Percentiles rank a stretch among this genome's conserved stretches.
These are phyloP conservation scores for Prunus campanulata DNA, from an alignment of 306 rosid genomes.

Conservation along the genomic window DNA sequence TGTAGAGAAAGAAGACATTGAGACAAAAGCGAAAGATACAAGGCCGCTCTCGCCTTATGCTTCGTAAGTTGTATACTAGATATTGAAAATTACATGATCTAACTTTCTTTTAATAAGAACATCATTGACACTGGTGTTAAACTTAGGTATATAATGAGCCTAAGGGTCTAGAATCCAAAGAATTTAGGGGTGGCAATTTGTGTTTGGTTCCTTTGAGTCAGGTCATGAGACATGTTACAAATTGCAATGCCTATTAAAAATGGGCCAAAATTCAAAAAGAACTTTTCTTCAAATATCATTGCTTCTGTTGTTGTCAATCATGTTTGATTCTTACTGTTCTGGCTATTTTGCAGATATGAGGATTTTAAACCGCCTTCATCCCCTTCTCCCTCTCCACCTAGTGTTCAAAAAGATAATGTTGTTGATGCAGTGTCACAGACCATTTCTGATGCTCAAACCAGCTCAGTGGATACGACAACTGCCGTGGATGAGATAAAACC, in stretches of 20 bases:
- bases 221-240: too few relatives aligned
- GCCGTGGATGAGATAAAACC: slow-evolving; percentile 34
- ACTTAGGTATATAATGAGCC: background rate
- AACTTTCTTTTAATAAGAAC: background rate
- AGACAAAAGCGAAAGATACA: slow-evolving; percentile 6
- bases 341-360: slow-evolving; percentile 39
- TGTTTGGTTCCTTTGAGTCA: too few relatives aligned
- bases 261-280: too few relatives aligned
- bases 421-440: slow-evolving; percentile 25
- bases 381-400: slow-evolving; percentile 42
- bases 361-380: slow-evolving; percentile 51
- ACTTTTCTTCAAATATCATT: too few relatives aligned
- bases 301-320: background rate
- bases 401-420: slow-evolving; percentile 17
- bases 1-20: background rate
- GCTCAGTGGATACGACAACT: slow-evolving; percentile 13
- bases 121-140: background rate
- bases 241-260: too few relatives aligned
- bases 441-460: slow-evolving; percentile 31
- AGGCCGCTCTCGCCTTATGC: slow-evolving; percentile 18
- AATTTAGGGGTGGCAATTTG: too few relatives aligned
- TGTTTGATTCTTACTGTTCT: background rate
- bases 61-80: background rate
- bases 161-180: too few relatives aligned
- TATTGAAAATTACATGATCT: background rate